Conservation (phyloP, 2,329 filamentous ascomycete species). For the Sarocladium oryzae region DNA sequence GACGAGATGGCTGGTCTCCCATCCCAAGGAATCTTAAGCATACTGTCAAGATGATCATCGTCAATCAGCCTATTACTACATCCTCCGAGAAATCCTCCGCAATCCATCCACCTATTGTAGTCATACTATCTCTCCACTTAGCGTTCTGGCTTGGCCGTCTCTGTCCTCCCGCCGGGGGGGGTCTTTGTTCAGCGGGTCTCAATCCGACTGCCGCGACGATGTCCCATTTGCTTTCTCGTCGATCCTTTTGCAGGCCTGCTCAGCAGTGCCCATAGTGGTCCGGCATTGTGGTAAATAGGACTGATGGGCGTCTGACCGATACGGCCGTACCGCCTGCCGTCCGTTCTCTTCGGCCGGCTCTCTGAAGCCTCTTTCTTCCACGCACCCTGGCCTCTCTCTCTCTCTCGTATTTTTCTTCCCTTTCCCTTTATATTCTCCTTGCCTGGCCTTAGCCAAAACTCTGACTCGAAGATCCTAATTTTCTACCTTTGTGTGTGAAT, state of each 20-base stretch:
- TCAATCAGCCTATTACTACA: too few species aligned
- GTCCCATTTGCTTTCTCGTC: background rate
- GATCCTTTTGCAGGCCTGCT: background rate
- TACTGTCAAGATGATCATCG: too few species aligned
- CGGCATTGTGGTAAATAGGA: too few species aligned
- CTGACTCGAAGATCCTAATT: background rate
- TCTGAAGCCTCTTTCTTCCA: background rate
- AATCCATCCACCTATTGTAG: background rate
- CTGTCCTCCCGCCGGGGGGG: too few species aligned
- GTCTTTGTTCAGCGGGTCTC: constrained; percentile 7
- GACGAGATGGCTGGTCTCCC: too few species aligned
- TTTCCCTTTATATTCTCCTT: constrained; percentile 3
- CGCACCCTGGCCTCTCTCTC: background rate
- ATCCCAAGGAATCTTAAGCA: too few species aligned
- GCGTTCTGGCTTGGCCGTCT: too few species aligned
- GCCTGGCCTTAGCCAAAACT: background rate
- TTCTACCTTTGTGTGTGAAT: background rate
- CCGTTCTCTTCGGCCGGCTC: constrained; percentile 7
- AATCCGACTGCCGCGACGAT: constrained; percentile 6
- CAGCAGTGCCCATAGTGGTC: too few species aligned
- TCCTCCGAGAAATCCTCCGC: too few species aligned
- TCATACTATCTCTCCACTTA: background rate
- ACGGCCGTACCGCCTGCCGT: constrained; percentile 1
- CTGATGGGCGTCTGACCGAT: too few species aligned
- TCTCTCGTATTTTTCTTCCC: too few species aligned